Base-by-base conservation (phyloP, 1,139 yeast genomes). In the Pichia cactophila region DNA sequence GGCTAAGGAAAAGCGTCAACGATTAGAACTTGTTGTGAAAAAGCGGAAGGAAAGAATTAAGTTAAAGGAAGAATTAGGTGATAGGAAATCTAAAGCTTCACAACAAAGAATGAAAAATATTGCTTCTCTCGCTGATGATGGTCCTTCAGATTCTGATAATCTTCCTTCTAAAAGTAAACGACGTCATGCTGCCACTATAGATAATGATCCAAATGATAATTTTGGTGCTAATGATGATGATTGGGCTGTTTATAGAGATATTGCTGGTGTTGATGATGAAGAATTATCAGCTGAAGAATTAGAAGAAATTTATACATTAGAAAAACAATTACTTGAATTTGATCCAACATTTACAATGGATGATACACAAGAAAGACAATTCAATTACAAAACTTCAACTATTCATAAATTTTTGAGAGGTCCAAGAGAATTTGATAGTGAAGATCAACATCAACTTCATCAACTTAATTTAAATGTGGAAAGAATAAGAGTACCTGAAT, bases 171-270 rank as follows among this genome's bases (percentile, higher is more conserved):
- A 46, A 11, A 74, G 84, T 61, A 76, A 80, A 53, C 73, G 84
- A 56, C 77, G 74, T 50, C 74, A 72, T 50, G 58, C 56, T 46
- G 76, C 82, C 0, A 80, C 89, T 1, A 85, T 86, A 43, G 96
- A 87, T 61, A 88, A 86, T 61, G 96, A 88, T 63, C 95, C 95
- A 12, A 89, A 83, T 61, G 97, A 90, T 66, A 88, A 90, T 0
- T 92, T 92, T 67, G 97, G 97, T 52, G 92, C 97, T 4, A 84
- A 89, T 61, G 98, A 92, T 62, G 96, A 86, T 49, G 98, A 92
- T 65, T 92, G 97, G 97, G 79, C 86, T 41, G 81, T 89, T 26
- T 92, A 92, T 64, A 77, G 95, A 59, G 95, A 88, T 60, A 84
- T 89, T 47, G 80, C 89, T 23, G 81, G 80, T 54, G 83, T 76